A percentile compares a stretch with the other conserved stretches of the same genome.
These are phyloP conservation scores for Solanum tarapatanum DNA, from an alignment of 257 asterid species.

Conservation along the genomic window DNA sequence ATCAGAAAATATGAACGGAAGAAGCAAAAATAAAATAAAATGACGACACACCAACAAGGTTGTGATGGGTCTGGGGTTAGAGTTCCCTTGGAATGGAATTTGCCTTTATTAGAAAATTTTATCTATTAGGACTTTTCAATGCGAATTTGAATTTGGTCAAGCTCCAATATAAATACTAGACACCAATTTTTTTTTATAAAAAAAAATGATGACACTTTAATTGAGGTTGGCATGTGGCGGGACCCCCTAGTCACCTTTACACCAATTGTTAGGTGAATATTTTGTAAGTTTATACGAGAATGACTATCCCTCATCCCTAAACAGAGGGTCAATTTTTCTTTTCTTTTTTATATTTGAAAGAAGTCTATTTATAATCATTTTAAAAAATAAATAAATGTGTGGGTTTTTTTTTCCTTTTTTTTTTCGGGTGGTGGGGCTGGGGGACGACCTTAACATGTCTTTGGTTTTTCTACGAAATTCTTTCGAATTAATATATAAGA, in stretches of 20 bases:
- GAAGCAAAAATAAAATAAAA: neutral
- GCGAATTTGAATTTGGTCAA: fast-evolving
- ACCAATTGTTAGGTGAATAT: slow-evolving; percentile 15
- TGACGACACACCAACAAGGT: neutral
- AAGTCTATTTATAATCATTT: neutral
- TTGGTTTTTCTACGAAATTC: neutral
- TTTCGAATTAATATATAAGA: neutral
- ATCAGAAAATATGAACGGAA: neutral
- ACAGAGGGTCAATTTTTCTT: neutral
- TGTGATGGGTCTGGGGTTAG: too few species aligned
- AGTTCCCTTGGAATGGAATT: too few species aligned
- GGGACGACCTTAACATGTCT: neutral
- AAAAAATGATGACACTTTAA: neutral
- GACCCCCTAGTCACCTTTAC: neutral
- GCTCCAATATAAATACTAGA: too few species aligned
- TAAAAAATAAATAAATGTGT: neutral
- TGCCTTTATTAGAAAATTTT: too few species aligned
- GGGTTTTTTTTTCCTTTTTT: neutral
- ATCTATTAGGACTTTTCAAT: fast-evolving
- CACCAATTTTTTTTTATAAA: neutral
- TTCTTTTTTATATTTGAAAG: neutral
- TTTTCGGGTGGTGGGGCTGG: neutral
- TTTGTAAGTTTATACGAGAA: neutral
- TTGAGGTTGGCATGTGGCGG: slow-evolving; percentile 15
- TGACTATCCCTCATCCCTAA: neutral